These are phyloP conservation scores for Schizophyllum amplum DNA, from an alignment of 1,284 basidiomycete species.

Conservation along the genomic window DNA sequence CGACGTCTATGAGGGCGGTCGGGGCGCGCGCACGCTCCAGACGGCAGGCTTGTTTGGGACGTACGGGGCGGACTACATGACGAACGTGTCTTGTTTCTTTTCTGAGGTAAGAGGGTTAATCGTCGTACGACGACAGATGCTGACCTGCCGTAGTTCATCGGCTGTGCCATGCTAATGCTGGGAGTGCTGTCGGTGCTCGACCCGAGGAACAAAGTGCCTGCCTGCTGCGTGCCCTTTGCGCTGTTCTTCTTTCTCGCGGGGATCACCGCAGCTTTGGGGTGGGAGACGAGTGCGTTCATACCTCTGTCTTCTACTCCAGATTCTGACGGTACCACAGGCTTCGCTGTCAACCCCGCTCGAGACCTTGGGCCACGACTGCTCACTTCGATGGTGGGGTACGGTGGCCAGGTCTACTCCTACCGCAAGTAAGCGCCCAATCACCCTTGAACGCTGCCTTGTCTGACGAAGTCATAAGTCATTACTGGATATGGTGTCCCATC, in stretches of 20 bases:
- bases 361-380: conserved; percentile 56
- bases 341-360: conserved; percentile 56
- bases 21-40: conserved; percentile 52
- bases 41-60: conserved; percentile 69
- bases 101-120: conserved; percentile 27
- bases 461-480: conserved; percentile 24
- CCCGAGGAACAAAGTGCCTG: conserved; percentile 37
- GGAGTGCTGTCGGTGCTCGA: conserved; percentile 26
- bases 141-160: conserved; percentile 34
- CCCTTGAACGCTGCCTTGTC: background rate
- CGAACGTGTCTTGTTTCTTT: conserved; percentile 51
- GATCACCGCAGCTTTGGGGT: conserved; percentile 44
- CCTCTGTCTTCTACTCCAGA: background rate
- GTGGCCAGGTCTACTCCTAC: conserved; percentile 9
- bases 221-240: conserved; percentile 42
- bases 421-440: conserved; percentile 5
- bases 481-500: conserved; percentile 43
- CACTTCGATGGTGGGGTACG: conserved; percentile 35
- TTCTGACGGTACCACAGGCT: conserved; percentile 21
- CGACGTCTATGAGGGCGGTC: conserved; percentile 58
- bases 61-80: conserved; percentile 54
- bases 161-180: conserved; percentile 45
- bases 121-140: background rate
- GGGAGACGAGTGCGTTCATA: conserved; percentile 33
- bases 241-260: conserved; percentile 50